Percentiles rank a stretch among this genome's conserved stretches.
phyloP scores from a whole-genome alignment of 192 early-diverging fungal genomes.

The Tieghemiomyces parasiticus region DNA sequence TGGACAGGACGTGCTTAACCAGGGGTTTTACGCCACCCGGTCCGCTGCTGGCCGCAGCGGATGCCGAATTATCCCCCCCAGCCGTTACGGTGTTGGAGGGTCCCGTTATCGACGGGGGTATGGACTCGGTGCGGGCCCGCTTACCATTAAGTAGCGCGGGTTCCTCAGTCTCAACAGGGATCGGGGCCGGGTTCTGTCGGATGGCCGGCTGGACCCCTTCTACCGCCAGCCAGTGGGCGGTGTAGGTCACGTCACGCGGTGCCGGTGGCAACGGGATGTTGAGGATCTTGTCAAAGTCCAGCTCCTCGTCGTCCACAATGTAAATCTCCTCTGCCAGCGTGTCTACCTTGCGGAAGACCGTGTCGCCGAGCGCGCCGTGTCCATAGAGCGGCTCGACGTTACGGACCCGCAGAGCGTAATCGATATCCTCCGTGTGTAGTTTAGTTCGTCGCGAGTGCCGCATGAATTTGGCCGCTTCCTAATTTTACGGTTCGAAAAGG shows the following conservation, averaged over 20 bases:
- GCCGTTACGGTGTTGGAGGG: background rate
- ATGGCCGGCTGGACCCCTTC: conserved; percentile 98
- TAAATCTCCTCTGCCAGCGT: conserved; percentile 55
- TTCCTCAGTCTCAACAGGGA: conserved; percentile 18
- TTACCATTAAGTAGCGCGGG: no score
- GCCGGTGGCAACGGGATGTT: conserved; percentile 77
- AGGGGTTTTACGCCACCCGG: conserved; percentile 32
- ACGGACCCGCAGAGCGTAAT: conserved; percentile 73
- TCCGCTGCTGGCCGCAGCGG: background rate
- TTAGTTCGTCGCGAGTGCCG: conserved; percentile 75
- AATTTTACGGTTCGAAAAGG: no score
- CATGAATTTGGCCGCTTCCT: conserved; percentile 97
- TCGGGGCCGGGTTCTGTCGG: conserved; percentile 83
- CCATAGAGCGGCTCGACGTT: conserved; percentile 97
- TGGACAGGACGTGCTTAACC: conserved; percentile 82
- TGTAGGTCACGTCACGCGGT: conserved; percentile 76
- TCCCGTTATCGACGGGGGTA: conserved; percentile 10
- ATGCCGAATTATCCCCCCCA: background rate
- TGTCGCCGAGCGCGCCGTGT: conserved; percentile 47
- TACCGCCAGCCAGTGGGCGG: conserved; percentile 96
- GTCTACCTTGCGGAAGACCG: conserved; percentile 53
- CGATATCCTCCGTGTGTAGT: conserved; percentile 73
- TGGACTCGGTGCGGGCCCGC: conserved; percentile 11
- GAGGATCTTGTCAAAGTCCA: conserved; percentile 81
- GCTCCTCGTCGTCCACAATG: conserved; percentile 86